Conservation (phyloP, 805 yeast species). For the Candida glaebosa region DNA sequence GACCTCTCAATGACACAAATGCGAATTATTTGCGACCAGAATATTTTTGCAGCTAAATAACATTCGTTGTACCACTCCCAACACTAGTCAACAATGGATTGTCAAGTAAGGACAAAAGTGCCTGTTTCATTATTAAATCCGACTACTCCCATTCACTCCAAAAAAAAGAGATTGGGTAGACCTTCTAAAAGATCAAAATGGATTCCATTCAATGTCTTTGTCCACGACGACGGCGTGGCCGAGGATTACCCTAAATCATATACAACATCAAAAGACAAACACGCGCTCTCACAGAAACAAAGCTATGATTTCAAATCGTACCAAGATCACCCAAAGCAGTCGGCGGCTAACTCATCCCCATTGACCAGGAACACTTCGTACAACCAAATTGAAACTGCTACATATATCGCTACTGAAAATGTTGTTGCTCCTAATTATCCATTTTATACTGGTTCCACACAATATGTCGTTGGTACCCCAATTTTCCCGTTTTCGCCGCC, state of each 20-base stretch:
- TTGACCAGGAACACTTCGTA: background rate
- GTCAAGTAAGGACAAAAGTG: too few species aligned
- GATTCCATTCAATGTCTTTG: slow-evolving; percentile 2
- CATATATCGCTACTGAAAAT: too few species aligned
- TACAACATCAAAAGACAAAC: background rate
- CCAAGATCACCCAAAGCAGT: background rate
- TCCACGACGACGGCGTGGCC: background rate
- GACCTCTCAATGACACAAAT: background rate
- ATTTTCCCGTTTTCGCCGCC: background rate
- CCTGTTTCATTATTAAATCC: too few species aligned
- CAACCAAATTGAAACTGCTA: background rate
- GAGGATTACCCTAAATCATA: background rate
- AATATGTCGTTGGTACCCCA: background rate
- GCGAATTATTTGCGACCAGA: background rate
- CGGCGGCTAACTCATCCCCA: background rate
- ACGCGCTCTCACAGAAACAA: background rate
- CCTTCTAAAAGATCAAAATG: background rate
- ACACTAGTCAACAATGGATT: too few species aligned
- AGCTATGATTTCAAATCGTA: background rate
- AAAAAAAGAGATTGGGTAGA: background rate
- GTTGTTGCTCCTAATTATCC: background rate
- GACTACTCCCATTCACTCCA: too few species aligned
- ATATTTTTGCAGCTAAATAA: background rate
- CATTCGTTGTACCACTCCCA: too few species aligned
- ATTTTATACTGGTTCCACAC: background rate